Percentiles rank a stretch among this genome's conserved stretches.
phyloP scores from a whole-genome alignment of 2,329 filamentous ascomycete species.

The Chaetomium olivaceum region DNA sequence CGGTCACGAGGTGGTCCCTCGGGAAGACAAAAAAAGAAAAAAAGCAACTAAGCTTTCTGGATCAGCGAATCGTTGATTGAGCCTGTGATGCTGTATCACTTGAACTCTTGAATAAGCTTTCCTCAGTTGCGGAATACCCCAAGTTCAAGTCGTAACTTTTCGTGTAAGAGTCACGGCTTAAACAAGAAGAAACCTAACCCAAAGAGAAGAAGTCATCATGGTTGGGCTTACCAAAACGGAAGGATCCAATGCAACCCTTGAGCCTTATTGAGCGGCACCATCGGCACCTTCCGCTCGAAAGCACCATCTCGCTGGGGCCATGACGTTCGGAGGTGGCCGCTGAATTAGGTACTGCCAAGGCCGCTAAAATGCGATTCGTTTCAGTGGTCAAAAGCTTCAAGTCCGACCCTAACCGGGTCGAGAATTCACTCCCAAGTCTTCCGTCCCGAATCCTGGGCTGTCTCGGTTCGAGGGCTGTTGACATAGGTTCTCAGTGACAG shows the following conservation, averaged over 20 bases:
- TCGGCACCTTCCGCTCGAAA: slow-evolving; percentile 17
- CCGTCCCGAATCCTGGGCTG: too few relatives aligned
- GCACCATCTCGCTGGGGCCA: background rate
- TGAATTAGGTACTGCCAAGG: slow-evolving; percentile 23
- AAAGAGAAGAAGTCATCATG: background rate
- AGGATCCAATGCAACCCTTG: background rate
- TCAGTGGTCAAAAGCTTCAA: slow-evolving; percentile 26
- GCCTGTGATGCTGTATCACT: background rate
- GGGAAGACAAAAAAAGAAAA: slow-evolving; percentile 1
- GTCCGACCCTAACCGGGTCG: slow-evolving; percentile 27
- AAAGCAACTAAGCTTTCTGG: background rate
- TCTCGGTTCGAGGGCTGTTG: background rate
- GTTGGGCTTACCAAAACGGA: slow-evolving; percentile 6
- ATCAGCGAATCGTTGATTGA: background rate
- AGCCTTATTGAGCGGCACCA: background rate
- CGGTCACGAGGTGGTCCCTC: background rate
- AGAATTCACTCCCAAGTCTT: slow-evolving; percentile 1
- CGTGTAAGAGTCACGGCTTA: slow-evolving; percentile 17
- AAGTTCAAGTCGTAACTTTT: background rate
- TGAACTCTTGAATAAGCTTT: background rate
- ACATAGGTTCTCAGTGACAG: background rate
- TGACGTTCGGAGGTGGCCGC: slow-evolving; percentile 19
- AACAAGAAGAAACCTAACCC: background rate
- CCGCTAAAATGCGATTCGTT: slow-evolving; percentile 24
- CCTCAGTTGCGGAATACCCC: background rate